phyloP scores from a whole-genome alignment of 176 grass and related monocot species.

The Ampelocalamus luodianensis region DNA sequence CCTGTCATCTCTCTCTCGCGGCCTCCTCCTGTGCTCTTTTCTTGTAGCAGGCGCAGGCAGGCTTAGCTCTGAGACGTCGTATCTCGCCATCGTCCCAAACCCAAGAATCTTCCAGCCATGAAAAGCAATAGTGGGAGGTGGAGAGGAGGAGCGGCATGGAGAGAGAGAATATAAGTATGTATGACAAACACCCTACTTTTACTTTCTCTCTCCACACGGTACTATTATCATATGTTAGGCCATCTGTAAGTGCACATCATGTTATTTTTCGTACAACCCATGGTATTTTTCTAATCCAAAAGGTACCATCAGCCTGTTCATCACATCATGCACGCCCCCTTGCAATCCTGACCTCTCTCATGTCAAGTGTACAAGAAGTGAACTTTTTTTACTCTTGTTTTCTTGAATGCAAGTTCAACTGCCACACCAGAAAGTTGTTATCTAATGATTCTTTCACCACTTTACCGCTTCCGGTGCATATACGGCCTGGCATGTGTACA shows the following conservation, averaged over 20 bases:
- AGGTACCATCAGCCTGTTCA: conserved; percentile 18
- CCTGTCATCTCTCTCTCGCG: background rate
- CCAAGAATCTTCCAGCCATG: conserved; percentile 72
- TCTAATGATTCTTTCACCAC: conserved; percentile 41
- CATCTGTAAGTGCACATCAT: conserved; percentile 39
- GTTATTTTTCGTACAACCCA: conserved; percentile 36
- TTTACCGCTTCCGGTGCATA: conserved; percentile 33
- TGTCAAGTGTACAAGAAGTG: background rate
- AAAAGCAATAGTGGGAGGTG: conserved; percentile 50
- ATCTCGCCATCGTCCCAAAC: conserved; percentile 43
- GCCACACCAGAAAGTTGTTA: conserved; percentile 46
- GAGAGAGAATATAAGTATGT: conserved; percentile 39
- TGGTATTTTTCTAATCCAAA: conserved; percentile 40
- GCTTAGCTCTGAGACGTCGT: conserved; percentile 37
- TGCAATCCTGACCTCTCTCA: conserved; percentile 33
- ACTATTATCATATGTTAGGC: conserved; percentile 62
- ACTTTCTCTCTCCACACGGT: conserved; percentile 15
- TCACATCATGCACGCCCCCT: conserved; percentile 22
- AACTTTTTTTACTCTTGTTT: background rate
- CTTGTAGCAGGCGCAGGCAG: conserved; percentile 18
- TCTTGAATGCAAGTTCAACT: conserved; percentile 20
- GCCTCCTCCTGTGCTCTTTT: conserved; percentile 3
- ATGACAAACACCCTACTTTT: conserved; percentile 16
- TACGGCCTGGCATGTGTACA: background rate
- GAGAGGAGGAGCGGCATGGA: conserved; percentile 1